phyloP scores from a whole-genome alignment of 2,329 filamentous ascomycete genomes.

The Pyrenochaeta sp. region DNA sequence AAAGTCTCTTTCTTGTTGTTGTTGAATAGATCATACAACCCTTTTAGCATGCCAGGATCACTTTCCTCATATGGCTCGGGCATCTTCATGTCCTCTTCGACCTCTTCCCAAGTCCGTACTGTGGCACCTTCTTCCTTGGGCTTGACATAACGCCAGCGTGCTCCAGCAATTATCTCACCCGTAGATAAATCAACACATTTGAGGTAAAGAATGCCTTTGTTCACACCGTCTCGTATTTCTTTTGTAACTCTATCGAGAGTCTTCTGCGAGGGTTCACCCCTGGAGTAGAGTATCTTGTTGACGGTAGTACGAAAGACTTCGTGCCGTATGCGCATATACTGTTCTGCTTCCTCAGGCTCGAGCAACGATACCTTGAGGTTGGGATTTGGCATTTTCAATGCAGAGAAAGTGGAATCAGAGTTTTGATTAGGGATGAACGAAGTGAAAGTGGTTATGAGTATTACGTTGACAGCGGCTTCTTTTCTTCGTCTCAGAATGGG shows the following conservation, averaged over 20 bases:
- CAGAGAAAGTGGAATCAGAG: background rate
- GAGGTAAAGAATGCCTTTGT: conserved; percentile 35
- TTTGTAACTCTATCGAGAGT: conserved; percentile 32
- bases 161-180: conserved; percentile 37
- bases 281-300: conserved; percentile 45
- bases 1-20: conserved; percentile 34
- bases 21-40: conserved; percentile 30
- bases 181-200: conserved; percentile 38
- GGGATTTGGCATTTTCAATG: conserved; percentile 25
- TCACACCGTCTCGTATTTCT: conserved; percentile 31
- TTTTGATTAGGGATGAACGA: background rate
- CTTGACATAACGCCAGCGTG: conserved; percentile 37
- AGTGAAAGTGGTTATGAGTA: too few relatives aligned
- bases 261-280: conserved; percentile 31
- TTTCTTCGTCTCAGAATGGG: too few relatives aligned
- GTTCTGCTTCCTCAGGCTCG: conserved; percentile 32
- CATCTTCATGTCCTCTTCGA: conserved; percentile 28
- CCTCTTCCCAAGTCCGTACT: conserved; percentile 35
- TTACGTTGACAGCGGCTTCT: too few relatives aligned
- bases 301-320: conserved; percentile 39
- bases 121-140: conserved; percentile 20
- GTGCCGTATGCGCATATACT: conserved; percentile 43
- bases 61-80: conserved; percentile 39
- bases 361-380: conserved; percentile 37
- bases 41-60: conserved; percentile 29